phyloP scores from a whole-genome alignment of 768 basidiomycete genomes.

The Boletus fagicola region DNA sequence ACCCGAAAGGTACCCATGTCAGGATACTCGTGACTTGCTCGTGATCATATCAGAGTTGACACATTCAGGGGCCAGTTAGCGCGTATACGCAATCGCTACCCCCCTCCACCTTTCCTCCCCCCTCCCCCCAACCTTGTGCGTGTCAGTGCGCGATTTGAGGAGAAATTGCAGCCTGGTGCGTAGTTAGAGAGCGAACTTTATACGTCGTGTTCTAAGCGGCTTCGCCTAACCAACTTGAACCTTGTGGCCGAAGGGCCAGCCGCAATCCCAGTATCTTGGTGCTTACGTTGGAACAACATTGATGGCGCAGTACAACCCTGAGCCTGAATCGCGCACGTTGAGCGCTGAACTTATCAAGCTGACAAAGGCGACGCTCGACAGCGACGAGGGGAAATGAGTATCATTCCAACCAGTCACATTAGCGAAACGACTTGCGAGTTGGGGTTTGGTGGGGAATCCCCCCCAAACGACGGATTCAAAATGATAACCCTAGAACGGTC shows the following conservation, averaged over 20 bases:
- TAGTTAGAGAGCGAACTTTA: constrained; percentile 15
- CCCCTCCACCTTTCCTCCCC: not conserved
- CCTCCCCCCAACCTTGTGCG: not conserved
- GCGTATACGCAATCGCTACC: constrained; percentile 19
- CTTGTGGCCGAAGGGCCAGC: not conserved
- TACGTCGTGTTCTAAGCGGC: constrained; percentile 2
- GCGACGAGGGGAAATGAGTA: not conserved
- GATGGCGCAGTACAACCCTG: constrained; percentile 1
- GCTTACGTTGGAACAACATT: not conserved
- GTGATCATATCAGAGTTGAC: constrained; percentile 16
- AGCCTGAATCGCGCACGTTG: not conserved
- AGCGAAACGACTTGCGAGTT: not conserved
- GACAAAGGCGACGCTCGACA: not conserved
- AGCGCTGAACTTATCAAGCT: not conserved
- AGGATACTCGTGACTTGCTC: constrained; percentile 9
- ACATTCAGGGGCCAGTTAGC: constrained; percentile 10
- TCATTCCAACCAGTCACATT: not conserved
- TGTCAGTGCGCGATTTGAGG: not conserved
- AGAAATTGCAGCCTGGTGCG: constrained; percentile 1
- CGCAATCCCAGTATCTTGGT: not conserved
- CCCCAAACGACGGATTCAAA: not conserved
- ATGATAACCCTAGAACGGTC: constrained; percentile 7
- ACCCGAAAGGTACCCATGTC: constrained; percentile 13
- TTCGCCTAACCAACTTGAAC: constrained; percentile 5
- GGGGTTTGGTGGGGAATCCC: not conserved